Conservation (phyloP, 1,139 yeast species). For the Zygosaccharomyces sapae region DNA sequence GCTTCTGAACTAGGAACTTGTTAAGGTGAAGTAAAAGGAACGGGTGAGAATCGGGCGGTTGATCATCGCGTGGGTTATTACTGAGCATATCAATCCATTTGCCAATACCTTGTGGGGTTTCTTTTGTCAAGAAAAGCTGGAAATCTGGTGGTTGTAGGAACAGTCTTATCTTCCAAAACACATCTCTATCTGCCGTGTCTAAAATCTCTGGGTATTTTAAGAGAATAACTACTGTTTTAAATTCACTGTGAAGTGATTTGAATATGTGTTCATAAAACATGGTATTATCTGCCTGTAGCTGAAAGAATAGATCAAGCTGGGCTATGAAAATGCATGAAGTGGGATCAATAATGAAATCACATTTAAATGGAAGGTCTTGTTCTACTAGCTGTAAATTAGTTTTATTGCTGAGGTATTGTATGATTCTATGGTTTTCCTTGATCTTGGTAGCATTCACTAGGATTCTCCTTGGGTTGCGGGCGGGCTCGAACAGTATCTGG, state of each 20-base stretch:
- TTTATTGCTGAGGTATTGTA: constrained; percentile 9
- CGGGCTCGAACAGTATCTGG: background rate
- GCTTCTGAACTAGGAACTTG: constrained; percentile 6
- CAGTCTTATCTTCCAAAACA: constrained; percentile 26
- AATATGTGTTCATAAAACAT: constrained; percentile 15
- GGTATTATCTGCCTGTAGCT: constrained; percentile 8
- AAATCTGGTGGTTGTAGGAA: constrained; percentile 13
- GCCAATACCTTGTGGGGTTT: constrained; percentile 2
- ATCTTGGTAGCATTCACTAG: constrained; percentile 18
- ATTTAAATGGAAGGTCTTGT: constrained; percentile 8
- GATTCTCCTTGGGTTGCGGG: constrained; percentile 2
- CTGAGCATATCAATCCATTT: constrained; percentile 12
- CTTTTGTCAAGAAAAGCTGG: constrained; percentile 14
- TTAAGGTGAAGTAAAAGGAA: constrained; percentile 5
- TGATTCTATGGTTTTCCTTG: constrained; percentile 12
- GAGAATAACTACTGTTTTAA: constrained; percentile 17
- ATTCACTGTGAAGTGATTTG: constrained; percentile 14
- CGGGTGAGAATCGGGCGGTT: background rate
- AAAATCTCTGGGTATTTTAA: constrained; percentile 17
- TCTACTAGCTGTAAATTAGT: constrained; percentile 15
- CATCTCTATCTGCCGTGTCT: constrained; percentile 19
- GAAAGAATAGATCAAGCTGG: constrained; percentile 22
- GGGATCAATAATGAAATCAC: constrained; percentile 22
- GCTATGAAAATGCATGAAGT: constrained; percentile 19
- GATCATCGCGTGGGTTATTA: background rate